phyloP scores from a whole-genome alignment of 2,329 filamentous ascomycete genomes.

The Colletotrichum lupini region DNA sequence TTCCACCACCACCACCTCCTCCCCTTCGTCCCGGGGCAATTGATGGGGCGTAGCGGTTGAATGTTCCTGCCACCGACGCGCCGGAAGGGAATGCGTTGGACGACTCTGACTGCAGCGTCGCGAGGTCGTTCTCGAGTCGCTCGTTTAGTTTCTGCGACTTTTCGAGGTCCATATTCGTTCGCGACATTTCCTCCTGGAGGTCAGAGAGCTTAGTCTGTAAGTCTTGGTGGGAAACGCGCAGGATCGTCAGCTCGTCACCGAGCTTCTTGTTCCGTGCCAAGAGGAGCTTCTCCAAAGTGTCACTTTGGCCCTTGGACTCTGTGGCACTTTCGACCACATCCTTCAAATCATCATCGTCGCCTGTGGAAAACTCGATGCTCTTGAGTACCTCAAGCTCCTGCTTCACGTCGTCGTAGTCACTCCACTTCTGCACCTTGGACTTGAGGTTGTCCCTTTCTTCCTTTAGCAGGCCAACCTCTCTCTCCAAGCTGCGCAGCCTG shows the following conservation, averaged over 20 bases:
- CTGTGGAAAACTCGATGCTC: slow-evolving; percentile 96
- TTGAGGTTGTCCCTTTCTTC: slow-evolving; percentile 85
- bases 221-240: slow-evolving; percentile 94
- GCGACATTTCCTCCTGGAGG: slow-evolving; percentile 85
- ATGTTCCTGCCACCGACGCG: slow-evolving; percentile 92
- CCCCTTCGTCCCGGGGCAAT: slow-evolving; percentile 71
- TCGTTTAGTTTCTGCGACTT: slow-evolving; percentile 85
- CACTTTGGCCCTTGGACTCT: slow-evolving; percentile 70
- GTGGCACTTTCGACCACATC: slow-evolving; percentile 59
- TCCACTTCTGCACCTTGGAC: slow-evolving; percentile 86
- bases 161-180: slow-evolving; percentile 86
- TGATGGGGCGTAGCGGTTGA: slow-evolving; percentile 81
- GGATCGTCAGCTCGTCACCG: slow-evolving; percentile 89
- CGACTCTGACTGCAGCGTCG: slow-evolving; percentile 86
- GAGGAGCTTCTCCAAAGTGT: slow-evolving; percentile 90
- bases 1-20: slow-evolving; percentile 73
- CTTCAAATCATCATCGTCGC: slow-evolving; percentile 75
- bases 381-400: slow-evolving; percentile 96
- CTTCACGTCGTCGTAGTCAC: slow-evolving; percentile 96
- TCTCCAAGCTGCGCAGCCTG: slow-evolving; percentile 81
- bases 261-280: slow-evolving; percentile 96
- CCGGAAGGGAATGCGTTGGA: slow-evolving; percentile 87
- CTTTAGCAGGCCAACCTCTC: slow-evolving; percentile 78
- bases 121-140: slow-evolving; percentile 91
- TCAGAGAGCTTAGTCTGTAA: slow-evolving; percentile 82